Evolutionary conservation across 2,329 filamentous ascomycete genomes (phyloP), one percentile per base, ranked within the genome.

Genomic region (Colletotrichum chrysophilum): DNA sequence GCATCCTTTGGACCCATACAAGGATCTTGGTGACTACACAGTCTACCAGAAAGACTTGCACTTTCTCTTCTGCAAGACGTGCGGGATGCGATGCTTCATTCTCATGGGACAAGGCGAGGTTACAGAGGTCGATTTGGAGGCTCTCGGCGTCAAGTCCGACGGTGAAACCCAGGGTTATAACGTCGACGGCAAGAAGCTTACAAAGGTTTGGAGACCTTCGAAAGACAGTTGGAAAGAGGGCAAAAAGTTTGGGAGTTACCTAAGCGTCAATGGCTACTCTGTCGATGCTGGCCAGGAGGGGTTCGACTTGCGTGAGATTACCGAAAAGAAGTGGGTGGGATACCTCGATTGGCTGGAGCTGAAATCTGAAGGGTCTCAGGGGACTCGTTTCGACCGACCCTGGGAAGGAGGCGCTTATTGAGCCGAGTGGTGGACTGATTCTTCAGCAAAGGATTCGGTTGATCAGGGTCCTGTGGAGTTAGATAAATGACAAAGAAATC

Each of bases 41-140:
- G 84, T 83, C 71, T 24, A 66, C 70, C 70, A 79, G 3, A 79
- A 81, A n/a, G 48, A 67, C 36, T 24, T 75, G 48, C 84, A 85
- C 69, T 89, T 85, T 81, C 85, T 86, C 74, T 90, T 88, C 76
- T 90, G 88, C 80, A 85, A 83, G 66, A 85, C 75, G 0, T 90
- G 88, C 75, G 88, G 85, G 0, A 84, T 86, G 14, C 79, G 87
- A 4, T 86, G 85, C 70, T 87, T 90, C 78, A 84, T 81, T 7
- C 80, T 87, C 16, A 74, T 77, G 61, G 85, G 86, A 0, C 76
- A 83, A 34, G 81, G 83, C 4, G 84, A 85, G 75, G 64, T 78
- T 8, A 76, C 78, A 2, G 77, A 81, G 5, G 77, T 79, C 1
- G 80, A 80, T 24, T 61, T 82, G 10, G 76, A 56, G 7, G 68